These are phyloP conservation scores for Exophiala alcalophila DNA, from an alignment of 2,329 filamentous ascomycete genomes.

Conservation along the genomic window DNA sequence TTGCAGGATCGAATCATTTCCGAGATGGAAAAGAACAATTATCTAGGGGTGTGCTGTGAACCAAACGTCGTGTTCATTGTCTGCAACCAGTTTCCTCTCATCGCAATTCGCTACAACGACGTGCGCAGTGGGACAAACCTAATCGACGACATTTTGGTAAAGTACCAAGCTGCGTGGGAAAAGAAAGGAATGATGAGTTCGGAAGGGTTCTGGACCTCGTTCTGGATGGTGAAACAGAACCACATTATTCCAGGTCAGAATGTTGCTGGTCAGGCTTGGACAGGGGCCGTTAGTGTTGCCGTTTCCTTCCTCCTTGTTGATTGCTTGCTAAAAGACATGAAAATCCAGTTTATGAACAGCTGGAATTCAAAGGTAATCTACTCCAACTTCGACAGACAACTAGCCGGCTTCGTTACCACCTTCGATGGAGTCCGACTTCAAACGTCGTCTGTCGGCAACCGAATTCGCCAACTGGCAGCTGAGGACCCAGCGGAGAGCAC, in stretches of 20 bases:
- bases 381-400: conserved; percentile 26
- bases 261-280: conserved; percentile 33
- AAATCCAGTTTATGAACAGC: conserved; percentile 39
- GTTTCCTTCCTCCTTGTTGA: conserved; percentile 21
- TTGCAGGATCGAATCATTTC: conserved; percentile 38
- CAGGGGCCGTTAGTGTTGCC: no score
- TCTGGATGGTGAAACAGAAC: conserved; percentile 33
- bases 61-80: conserved; percentile 37
- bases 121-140: conserved; percentile 35
- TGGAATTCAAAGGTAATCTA: conserved; percentile 37
- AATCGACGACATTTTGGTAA: conserved; percentile 35
- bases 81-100: conserved; percentile 46
- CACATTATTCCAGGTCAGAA: conserved; percentile 19
- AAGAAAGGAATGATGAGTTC: conserved; percentile 33
- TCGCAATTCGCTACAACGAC: conserved; percentile 40
- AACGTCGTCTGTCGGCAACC: conserved; percentile 29
- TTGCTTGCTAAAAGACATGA: neutral
- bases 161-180: conserved; percentile 38
- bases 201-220: conserved; percentile 31
- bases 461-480: conserved; percentile 27
- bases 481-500: conserved; percentile 5
- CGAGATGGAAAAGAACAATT: conserved; percentile 40
- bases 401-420: conserved; percentile 32
- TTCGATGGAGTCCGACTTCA: conserved; percentile 27
- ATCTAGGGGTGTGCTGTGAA: conserved; percentile 45